Base-by-base conservation (phyloP, 306 rosid genomes). In the Prunus davidiana region DNA sequence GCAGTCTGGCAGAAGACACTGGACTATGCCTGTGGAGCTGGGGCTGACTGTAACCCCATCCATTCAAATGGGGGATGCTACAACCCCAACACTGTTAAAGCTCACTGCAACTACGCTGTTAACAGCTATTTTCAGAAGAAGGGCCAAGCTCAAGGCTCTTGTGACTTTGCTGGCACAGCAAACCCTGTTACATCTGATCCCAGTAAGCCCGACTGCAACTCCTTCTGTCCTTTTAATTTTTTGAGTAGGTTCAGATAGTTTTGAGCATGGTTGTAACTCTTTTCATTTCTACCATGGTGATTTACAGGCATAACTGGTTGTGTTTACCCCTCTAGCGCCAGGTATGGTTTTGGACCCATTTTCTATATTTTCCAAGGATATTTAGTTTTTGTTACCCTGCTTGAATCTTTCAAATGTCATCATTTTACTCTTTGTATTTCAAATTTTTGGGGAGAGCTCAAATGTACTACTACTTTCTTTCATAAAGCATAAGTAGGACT, bases 11-110 rank as follows among this genome's bases (percentile, higher is more conserved):
- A 93, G 76, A 93, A 86, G 70, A 77, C 98, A 0, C 25, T 93
- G 57, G 98, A 93, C 84, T 93, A 85, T 63, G 98, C 98, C 9
- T 93, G 98, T 81, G 98, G 98, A 76, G 91, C 94, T 28, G 98
- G 98, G 6, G 98, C 95, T 68, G 98, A 93, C 71, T 93, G 98
- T 57, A 80, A 71, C 88, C 84, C 96, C 11, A 69, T 89, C 43
- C 89, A 82, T 58, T 76, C 52, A 74, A 74, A 52, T 6, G 96
- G 81, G 0, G 79, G 66, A n/a, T 93, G 98, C 78, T 93, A 61
- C 76, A 67, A 85, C 30, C 98, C 98, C 5, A 85, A 91, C 90
- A 81, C 82, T 10, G 87, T 93, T 0, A 89, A 77, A 84, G 83
- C 90, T 71, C 98, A 93, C 73, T 93, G 98, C 49, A 84, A 43